Percentiles rank a stretch among this genome's conserved stretches.
Conservation (phyloP, 1,139 yeast species). For the Candida freyschussii region DNA sequence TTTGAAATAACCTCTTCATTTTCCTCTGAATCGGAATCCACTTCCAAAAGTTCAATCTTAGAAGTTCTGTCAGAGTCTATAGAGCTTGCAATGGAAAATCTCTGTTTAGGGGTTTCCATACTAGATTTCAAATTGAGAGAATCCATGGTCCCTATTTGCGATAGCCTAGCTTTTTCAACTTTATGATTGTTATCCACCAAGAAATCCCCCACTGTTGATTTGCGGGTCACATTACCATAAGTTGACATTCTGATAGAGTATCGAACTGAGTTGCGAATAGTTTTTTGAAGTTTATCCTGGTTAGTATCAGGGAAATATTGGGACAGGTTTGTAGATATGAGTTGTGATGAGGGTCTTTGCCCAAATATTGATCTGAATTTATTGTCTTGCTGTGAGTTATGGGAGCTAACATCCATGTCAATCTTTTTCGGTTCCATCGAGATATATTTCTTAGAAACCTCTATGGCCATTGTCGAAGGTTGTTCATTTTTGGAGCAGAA, state of each 20-base stretch:
- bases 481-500: constrained; percentile 58
- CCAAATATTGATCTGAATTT: constrained; percentile 61
- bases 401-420: constrained; percentile 2
- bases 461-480: constrained; percentile 67
- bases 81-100: constrained; percentile 35
- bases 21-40: constrained; percentile 41
- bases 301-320: constrained; percentile 90
- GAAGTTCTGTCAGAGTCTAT: constrained; percentile 40
- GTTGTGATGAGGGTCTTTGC: constrained; percentile 90
- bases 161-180: constrained; percentile 49
- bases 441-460: constrained; percentile 48
- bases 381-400: constrained; percentile 6
- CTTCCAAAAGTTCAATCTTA: constrained; percentile 45
- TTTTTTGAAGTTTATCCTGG: constrained; percentile 66
- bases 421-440: constrained; percentile 16
- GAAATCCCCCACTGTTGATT: constrained; percentile 59
- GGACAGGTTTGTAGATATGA: constrained; percentile 82
- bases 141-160: constrained; percentile 20
- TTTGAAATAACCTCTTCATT: constrained; percentile 32
- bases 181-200: constrained; percentile 55
- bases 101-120: constrained; percentile 21
- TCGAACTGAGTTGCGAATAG: constrained; percentile 78
- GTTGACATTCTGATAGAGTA: constrained; percentile 57
- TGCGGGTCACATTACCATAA: constrained; percentile 16
- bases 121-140: constrained; percentile 26